phyloP scores from a whole-genome alignment of 148 eudicot species.

The Chenopodium formosanum region DNA sequence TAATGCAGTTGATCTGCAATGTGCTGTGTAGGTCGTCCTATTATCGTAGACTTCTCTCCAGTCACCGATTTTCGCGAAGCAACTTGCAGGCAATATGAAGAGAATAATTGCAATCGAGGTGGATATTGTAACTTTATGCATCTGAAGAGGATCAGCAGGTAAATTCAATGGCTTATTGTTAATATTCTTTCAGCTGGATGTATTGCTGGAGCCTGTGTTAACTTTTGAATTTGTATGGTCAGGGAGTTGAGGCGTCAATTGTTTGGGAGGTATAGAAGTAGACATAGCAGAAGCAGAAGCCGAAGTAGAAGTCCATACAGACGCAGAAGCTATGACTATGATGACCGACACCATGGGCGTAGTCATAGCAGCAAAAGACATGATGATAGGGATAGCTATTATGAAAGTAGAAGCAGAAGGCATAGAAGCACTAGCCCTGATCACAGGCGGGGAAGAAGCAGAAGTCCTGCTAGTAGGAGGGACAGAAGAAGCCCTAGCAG shows the following conservation, averaged over 20 bases:
- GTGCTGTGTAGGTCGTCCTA: conserved; percentile 66
- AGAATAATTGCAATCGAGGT: conserved; percentile 89
- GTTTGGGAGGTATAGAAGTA: conserved; percentile 60
- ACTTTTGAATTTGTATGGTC: background rate
- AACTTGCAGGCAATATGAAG: conserved; percentile 94
- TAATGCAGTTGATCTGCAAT: background rate
- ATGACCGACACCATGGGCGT: conserved; percentile 64
- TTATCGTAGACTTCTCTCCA: conserved; percentile 92
- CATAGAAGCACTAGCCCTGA: conserved; percentile 61
- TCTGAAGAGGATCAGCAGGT: conserved; percentile 83
- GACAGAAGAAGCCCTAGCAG: conserved; percentile 69
- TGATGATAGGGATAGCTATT: conserved; percentile 64
- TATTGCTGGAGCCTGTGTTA: background rate
- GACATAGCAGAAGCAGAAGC: conserved; percentile 62
- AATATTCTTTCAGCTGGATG: too few species aligned
- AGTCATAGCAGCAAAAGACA: conserved; percentile 65
- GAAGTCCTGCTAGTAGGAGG: conserved; percentile 71
- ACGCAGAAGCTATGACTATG: conserved; percentile 77
- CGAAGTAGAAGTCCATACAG: conserved; percentile 74
- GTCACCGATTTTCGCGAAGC: conserved; percentile 99
- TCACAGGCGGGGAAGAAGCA: conserved; percentile 60
- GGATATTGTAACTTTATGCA: conserved; percentile 98
- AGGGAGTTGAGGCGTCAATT: conserved; percentile 76
- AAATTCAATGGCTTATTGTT: background rate
- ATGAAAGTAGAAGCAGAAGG: conserved; percentile 68